Evolutionary conservation across 768 basidiomycete genomes (phyloP).

Genomic region (Hygrophorus pudorinus): DNA sequence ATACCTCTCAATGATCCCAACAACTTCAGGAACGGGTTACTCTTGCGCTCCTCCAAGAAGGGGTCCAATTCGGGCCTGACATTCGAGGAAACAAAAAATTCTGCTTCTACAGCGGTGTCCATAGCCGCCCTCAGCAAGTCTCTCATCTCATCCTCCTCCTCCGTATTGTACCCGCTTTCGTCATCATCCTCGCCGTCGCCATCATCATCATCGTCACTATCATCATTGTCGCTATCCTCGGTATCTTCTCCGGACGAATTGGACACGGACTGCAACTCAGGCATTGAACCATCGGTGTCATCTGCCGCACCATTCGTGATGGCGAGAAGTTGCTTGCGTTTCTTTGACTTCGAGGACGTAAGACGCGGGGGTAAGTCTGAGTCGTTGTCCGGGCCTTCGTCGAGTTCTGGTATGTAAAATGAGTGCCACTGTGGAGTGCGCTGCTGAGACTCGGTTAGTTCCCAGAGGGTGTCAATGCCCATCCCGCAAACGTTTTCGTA

Average conservation of each 20-base stretch:
- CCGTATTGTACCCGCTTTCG: slow-evolving; percentile 49
- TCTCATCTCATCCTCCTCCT: slow-evolving; percentile 57
- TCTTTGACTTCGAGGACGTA: slow-evolving; percentile 8
- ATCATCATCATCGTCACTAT: slow-evolving; percentile 27
- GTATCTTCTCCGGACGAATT: slow-evolving; percentile 44
- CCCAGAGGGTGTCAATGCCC: slow-evolving; percentile 57
- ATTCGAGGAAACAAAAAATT: slow-evolving; percentile 43
- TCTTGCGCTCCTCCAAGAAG: slow-evolving; percentile 44
- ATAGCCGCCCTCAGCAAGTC: slow-evolving; percentile 62
- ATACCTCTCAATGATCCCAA: slow-evolving; percentile 66
- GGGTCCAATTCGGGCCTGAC: slow-evolving; percentile 30
- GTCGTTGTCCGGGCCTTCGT: slow-evolving; percentile 20
- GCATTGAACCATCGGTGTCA: slow-evolving; percentile 50
- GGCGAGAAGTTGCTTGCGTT: slow-evolving; percentile 36
- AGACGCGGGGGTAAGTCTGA: slow-evolving; percentile 7
- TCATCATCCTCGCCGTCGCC: slow-evolving; percentile 27
- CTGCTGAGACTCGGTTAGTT: slow-evolving; percentile 38
- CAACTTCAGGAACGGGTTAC: slow-evolving; percentile 72
- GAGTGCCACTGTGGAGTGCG: slow-evolving; percentile 54
- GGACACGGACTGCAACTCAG: slow-evolving; percentile 55
- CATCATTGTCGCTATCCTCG: slow-evolving; percentile 23
- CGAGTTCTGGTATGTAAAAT: slow-evolving; percentile 23
- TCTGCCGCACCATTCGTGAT: slow-evolving; percentile 39
- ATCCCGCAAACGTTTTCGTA: slow-evolving; percentile 42
- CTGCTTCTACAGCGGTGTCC: slow-evolving; percentile 51